These are phyloP conservation scores for Trametes versicolor DNA, from an alignment of 1,284 basidiomycete species.

Conservation along the genomic window DNA sequence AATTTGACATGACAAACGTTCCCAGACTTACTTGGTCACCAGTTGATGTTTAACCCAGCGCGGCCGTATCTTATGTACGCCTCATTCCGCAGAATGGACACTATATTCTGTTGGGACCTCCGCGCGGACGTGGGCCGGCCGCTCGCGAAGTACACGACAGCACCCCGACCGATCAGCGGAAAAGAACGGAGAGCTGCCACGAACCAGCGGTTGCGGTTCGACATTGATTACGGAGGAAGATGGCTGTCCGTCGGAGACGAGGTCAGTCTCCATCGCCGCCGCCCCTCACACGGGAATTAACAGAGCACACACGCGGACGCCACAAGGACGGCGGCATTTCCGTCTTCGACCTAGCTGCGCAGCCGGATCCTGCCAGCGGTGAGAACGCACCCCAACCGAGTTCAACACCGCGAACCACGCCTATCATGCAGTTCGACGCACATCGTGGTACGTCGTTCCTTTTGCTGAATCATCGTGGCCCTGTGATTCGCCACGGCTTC, in stretches of 20 bases:
- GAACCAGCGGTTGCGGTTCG: constrained; percentile 84
- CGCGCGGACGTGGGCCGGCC: constrained; percentile 67
- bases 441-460: constrained; percentile 30
- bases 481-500: constrained; percentile 14
- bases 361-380: constrained; percentile 13
- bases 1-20: constrained; percentile 10
- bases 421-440: constrained; percentile 29
- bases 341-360: constrained; percentile 34
- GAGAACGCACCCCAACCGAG: constrained; percentile 20
- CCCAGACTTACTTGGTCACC: constrained; percentile 14
- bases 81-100: constrained; percentile 73
- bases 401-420: constrained; percentile 26
- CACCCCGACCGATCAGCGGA: constrained; percentile 20
- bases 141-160: constrained; percentile 50
- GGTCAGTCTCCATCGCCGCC: constrained; percentile 51
- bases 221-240: constrained; percentile 77
- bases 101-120: constrained; percentile 83
- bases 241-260: constrained; percentile 79
- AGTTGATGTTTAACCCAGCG: constrained; percentile 86
- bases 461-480: constrained; percentile 9
- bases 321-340: constrained; percentile 34
- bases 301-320: constrained; percentile 18
- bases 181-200: constrained; percentile 49
- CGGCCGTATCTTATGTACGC: constrained; percentile 81
- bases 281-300: constrained; percentile 18